Percentiles rank a stretch among this genome's conserved stretches.
These are phyloP conservation scores for Stellera chamaejasme DNA, from an alignment of 345 rosid species.

Conservation along the genomic window DNA sequence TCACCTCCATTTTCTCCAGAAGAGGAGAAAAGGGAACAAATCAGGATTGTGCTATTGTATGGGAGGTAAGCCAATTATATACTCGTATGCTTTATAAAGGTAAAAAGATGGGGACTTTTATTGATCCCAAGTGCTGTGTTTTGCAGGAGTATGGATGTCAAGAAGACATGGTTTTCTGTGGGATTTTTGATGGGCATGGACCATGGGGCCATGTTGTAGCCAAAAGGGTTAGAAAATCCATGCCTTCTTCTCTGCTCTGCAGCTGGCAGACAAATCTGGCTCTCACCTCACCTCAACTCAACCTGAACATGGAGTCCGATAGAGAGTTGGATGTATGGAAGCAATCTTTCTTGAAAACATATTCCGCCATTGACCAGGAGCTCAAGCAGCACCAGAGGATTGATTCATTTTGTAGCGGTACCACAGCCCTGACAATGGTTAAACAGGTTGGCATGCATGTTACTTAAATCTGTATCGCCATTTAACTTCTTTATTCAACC, in stretches of 20 bases:
- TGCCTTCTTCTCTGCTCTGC: constrained; percentile 61
- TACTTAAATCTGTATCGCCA: too few relatives aligned
- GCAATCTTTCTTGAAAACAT: constrained; percentile 59
- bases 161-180: constrained; percentile 77
- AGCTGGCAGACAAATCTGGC: constrained; percentile 64
- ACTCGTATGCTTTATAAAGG: too few relatives aligned
- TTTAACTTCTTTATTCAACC: not conserved
- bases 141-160: constrained; percentile 79
- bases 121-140: not conserved
- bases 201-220: constrained; percentile 85
- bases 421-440: constrained; percentile 67
- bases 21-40: constrained; percentile 78
- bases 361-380: constrained; percentile 57
- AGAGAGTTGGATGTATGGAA: constrained; percentile 57
- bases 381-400: constrained; percentile 55
- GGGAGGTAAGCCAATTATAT: constrained; percentile 52
- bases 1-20: constrained; percentile 64
- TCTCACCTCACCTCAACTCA: constrained; percentile 24
- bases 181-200: constrained; percentile 94
- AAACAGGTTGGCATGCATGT: constrained; percentile 44
- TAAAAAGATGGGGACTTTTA: too few relatives aligned
- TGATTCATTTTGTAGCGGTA: constrained; percentile 64
- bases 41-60: constrained; percentile 69
- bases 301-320: constrained; percentile 20
- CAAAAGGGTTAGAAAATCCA: constrained; percentile 43